phyloP scores from a whole-genome alignment of 2,329 filamentous ascomycete species.

The Aphanoascus verrucosus region DNA sequence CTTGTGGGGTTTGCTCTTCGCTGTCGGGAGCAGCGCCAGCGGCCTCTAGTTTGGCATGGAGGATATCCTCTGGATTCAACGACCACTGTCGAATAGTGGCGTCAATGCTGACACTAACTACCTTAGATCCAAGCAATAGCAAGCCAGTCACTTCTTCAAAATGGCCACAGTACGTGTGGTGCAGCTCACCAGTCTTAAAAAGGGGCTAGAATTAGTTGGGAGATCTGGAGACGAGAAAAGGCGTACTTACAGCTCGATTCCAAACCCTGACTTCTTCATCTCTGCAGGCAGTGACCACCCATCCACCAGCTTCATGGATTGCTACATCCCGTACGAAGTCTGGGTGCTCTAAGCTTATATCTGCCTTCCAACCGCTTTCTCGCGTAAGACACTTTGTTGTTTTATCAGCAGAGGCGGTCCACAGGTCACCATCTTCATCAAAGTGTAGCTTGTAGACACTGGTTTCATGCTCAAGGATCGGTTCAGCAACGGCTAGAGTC shows the following conservation, averaged over 20 bases:
- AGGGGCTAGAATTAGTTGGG: slow-evolving; percentile 23
- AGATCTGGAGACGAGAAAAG: background rate
- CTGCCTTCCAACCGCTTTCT: slow-evolving; percentile 55
- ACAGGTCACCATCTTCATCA: slow-evolving; percentile 62
- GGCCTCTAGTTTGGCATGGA: slow-evolving; percentile 43
- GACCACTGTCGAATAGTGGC: slow-evolving; percentile 79
- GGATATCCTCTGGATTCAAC: slow-evolving; percentile 51
- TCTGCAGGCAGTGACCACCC: slow-evolving; percentile 77
- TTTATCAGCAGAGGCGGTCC: slow-evolving; percentile 89
- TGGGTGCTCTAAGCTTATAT: slow-evolving; percentile 66
- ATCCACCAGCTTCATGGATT: slow-evolving; percentile 56
- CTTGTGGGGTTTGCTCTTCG: slow-evolving; percentile 36
- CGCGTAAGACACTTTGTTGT: slow-evolving; percentile 70
- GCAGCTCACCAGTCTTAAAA: slow-evolving; percentile 54
- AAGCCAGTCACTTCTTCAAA: slow-evolving; percentile 87
- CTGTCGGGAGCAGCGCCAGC: slow-evolving; percentile 36
- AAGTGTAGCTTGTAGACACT: slow-evolving; percentile 76
- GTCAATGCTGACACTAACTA: slow-evolving; percentile 83
- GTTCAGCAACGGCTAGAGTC: slow-evolving; percentile 47
- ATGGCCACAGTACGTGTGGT: slow-evolving; percentile 69
- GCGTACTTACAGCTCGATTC: slow-evolving; percentile 48
- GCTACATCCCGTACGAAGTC: slow-evolving; percentile 82
- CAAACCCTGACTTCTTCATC: slow-evolving; percentile 89
- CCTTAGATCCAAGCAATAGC: slow-evolving; percentile 46
- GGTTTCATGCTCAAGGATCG: slow-evolving; percentile 75